A percentile compares a stretch with the other conserved stretches of the same genome.
phyloP scores from a whole-genome alignment of 2,329 filamentous ascomycete genomes.

The Xylaria sp. region DNA sequence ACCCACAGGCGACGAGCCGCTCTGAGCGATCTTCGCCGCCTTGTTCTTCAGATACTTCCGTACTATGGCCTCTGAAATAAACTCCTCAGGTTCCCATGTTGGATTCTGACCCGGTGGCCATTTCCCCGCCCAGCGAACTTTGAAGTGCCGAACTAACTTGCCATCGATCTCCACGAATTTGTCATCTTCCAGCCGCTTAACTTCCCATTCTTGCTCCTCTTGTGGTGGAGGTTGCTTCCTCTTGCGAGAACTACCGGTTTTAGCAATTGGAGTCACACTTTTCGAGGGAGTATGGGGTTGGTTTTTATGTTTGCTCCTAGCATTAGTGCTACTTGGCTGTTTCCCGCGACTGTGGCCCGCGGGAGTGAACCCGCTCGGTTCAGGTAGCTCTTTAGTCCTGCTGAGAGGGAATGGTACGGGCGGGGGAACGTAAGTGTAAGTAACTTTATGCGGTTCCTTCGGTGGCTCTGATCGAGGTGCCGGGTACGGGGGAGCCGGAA shows the following conservation, averaged over 20 bases:
- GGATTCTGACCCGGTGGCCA: conserved; percentile 68
- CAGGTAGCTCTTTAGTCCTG: not conserved
- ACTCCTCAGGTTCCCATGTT: conserved; percentile 67
- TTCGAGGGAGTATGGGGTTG: conserved; percentile 12
- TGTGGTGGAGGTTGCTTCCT: conserved; percentile 41
- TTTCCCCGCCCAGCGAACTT: conserved; percentile 66
- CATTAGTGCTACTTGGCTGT: conserved; percentile 26
- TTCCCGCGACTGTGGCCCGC: conserved; percentile 41
- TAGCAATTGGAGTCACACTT: not conserved
- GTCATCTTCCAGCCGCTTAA: conserved; percentile 59
- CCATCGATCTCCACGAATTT: conserved; percentile 52
- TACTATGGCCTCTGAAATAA: conserved; percentile 58
- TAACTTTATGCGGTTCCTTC: conserved; percentile 5
- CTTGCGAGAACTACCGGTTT: conserved; percentile 24
- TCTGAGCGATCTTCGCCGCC: conserved; percentile 30
- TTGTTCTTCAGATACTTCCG: conserved; percentile 55
- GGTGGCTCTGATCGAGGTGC: not conserved
- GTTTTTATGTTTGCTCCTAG: not conserved
- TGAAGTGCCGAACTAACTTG: conserved; percentile 57
- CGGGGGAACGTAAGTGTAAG: conserved; percentile 1
- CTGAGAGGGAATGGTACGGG: conserved; percentile 6
- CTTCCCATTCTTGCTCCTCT: conserved; percentile 53
- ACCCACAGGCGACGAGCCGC: conserved; percentile 1
- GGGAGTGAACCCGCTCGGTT: conserved; percentile 45
- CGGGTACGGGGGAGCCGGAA: conserved; percentile 16